A percentile compares a stretch with the other conserved stretches of the same genome.
Conservation (phyloP, 805 yeast genomes). For the Wickerhamomyces ciferrii region DNA sequence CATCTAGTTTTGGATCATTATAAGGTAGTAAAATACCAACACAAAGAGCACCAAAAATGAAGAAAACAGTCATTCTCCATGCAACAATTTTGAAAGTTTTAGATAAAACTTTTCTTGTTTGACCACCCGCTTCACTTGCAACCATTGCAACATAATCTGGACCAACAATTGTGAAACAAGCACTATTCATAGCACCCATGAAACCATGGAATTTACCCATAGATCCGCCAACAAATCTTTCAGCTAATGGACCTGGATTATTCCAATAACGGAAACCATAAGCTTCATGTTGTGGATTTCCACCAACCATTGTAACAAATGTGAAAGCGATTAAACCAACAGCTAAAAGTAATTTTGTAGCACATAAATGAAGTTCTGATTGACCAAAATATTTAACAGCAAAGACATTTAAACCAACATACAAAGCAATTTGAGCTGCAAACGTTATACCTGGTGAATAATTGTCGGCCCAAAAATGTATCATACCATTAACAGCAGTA, state of each 20-base stretch:
- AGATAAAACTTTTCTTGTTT: constrained; percentile 69
- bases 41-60: constrained; percentile 58
- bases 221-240: constrained; percentile 45
- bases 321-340: constrained; percentile 69
- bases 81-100: constrained; percentile 72
- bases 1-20: constrained; percentile 46
- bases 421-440: constrained; percentile 56
- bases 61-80: constrained; percentile 54
- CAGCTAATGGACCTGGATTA: constrained; percentile 48
- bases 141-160: constrained; percentile 82
- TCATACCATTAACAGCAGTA: constrained; percentile 56
- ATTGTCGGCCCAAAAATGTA: constrained; percentile 74
- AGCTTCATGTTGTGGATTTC: constrained; percentile 65
- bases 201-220: constrained; percentile 72
- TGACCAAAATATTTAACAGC: constrained; percentile 79
- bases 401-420: constrained; percentile 56
- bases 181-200: constrained; percentile 61
- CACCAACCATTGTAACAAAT: constrained; percentile 80
- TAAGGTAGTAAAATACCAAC: constrained; percentile 64
- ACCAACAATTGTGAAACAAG: constrained; percentile 75
- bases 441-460: constrained; percentile 68
- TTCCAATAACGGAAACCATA: constrained; percentile 56
- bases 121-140: constrained; percentile 71
- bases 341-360: constrained; percentile 68
- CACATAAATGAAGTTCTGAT: constrained; percentile 69